Percentiles rank a stretch among this genome's conserved stretches.
Evolutionary conservation across 306 rosid genomes (phyloP).

Genomic region (Lathyrus tuberosus): DNA sequence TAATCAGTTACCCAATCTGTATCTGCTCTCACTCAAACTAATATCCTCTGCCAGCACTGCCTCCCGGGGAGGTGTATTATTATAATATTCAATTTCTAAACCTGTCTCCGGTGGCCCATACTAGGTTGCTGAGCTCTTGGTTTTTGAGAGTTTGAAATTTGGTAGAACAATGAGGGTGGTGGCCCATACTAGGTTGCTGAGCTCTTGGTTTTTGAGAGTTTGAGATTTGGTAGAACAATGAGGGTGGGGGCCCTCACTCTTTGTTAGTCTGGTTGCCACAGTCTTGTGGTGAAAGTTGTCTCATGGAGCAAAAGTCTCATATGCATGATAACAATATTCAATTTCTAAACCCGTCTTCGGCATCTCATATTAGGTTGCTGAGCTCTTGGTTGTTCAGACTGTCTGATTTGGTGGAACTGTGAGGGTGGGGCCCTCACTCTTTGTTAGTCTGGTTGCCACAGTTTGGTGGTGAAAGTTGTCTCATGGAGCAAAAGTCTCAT

Average conservation of each 20-base stretch:
- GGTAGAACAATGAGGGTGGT: background rate
- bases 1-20: background rate
- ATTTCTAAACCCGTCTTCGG: background rate
- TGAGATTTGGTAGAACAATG: background rate
- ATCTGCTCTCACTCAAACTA: background rate
- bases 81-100: conserved; percentile 2
- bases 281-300: conserved; percentile 5
- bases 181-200: background rate
- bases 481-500: background rate
- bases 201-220: background rate
- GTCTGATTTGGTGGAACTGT: background rate
- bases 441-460: background rate
- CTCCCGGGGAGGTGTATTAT: background rate
- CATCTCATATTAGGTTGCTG: background rate
- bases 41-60: background rate
- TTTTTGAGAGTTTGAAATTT: background rate
- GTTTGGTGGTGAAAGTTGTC: conserved; percentile 2
- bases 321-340: background rate
- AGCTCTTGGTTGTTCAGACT: background rate
- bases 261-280: background rate
- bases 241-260: background rate
- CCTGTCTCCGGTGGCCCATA: background rate
- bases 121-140: background rate
- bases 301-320: background rate
- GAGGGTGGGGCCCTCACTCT: background rate